Evolutionary conservation across 2,329 filamentous ascomycete genomes (phyloP).

Genomic region (Xylariaceae sp.): DNA sequence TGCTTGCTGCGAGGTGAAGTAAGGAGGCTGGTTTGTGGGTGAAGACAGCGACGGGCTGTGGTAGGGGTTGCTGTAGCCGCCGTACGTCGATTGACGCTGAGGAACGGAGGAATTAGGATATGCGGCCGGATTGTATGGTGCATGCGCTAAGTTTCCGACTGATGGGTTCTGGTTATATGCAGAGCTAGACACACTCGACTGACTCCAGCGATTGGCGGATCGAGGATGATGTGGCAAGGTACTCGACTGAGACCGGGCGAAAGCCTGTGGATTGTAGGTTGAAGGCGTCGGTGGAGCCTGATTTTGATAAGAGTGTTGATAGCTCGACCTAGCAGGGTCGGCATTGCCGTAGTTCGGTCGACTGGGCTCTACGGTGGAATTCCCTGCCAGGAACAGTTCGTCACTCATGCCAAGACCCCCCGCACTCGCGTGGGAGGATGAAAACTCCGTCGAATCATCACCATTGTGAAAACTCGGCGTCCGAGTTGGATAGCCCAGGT

Average conservation of each 20-base stretch:
- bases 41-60: constrained; percentile 32
- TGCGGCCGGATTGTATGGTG: constrained; percentile 55
- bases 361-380: constrained; percentile 36
- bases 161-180: constrained; percentile 35
- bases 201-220: constrained; percentile 32
- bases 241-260: constrained; percentile 51
- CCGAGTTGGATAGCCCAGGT: constrained; percentile 42
- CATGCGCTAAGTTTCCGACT: constrained; percentile 43
- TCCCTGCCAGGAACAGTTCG: constrained; percentile 58
- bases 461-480: constrained; percentile 70
- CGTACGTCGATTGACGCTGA: constrained; percentile 48
- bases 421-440: constrained; percentile 31
- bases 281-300: constrained; percentile 43
- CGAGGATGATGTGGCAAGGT: constrained; percentile 46
- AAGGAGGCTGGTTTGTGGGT: constrained; percentile 29
- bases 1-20: constrained; percentile 29
- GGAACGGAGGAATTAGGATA: constrained; percentile 46
- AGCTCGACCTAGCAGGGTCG: constrained; percentile 44
- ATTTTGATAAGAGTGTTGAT: constrained; percentile 48
- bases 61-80: constrained; percentile 44
- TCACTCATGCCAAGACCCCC: constrained; percentile 41
- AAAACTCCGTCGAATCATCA: constrained; percentile 60
- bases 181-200: constrained; percentile 30
- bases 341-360: constrained; percentile 40
- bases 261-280: constrained; percentile 68